Conservation (phyloP, 2,329 filamentous ascomycete species). For the Colletotrichum brevisporum region DNA sequence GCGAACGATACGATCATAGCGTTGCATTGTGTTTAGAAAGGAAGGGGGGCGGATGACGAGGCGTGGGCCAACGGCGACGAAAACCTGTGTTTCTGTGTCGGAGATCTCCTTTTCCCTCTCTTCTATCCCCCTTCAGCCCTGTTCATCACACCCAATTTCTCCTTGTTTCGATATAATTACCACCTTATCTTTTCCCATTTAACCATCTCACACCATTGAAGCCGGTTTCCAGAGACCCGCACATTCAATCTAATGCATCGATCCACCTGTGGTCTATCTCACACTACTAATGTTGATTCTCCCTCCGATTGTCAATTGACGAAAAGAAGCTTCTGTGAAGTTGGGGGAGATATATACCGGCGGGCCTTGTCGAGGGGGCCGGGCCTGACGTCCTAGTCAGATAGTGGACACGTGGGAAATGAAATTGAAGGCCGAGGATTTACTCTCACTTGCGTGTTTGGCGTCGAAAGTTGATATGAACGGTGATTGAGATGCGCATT, state of each 20-base stretch:
- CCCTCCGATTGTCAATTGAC: neutral
- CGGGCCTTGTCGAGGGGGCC: neutral
- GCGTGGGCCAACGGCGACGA: conserved; percentile 1
- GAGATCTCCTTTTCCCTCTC: conserved; percentile 9
- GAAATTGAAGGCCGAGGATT: neutral
- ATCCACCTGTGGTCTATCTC: neutral
- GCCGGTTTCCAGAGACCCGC: neutral
- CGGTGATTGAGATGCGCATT: too few relatives aligned
- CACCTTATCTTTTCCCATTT: neutral
- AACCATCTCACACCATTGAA: neutral
- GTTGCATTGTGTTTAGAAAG: conserved; percentile 34
- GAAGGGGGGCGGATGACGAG: conserved; percentile 15
- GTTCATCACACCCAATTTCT: conserved; percentile 1
- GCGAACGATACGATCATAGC: conserved; percentile 38
- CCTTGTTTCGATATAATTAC: conserved; percentile 25
- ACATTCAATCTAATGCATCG: conserved; percentile 20
- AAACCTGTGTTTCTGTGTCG: conserved; percentile 5
- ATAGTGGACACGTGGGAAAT: neutral
- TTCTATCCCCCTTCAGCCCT: conserved; percentile 13
- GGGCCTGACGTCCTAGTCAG: neutral
- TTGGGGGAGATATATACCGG: neutral
- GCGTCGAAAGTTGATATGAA: too few relatives aligned
- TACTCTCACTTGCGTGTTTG: too few relatives aligned
- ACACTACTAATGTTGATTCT: neutral
- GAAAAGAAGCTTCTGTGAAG: neutral